Evolutionary conservation across 371 early-diverging fungal genomes (phyloP), one percentile per base, ranked within the genome.

Genomic region (Amoeboaphelidium protococcarum): DNA sequence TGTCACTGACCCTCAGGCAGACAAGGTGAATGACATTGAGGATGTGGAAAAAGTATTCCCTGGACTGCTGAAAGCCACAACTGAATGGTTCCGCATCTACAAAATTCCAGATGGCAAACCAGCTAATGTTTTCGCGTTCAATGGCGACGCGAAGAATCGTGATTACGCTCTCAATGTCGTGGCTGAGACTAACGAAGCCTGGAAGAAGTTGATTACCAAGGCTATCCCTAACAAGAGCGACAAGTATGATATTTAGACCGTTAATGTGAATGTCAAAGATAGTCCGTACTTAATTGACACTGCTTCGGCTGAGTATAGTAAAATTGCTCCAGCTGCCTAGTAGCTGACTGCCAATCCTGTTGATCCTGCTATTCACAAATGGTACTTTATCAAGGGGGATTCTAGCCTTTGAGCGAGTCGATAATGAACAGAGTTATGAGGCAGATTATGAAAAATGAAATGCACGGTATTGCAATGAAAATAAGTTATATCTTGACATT

Each of bases 61-160:
- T 4, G 97, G 94, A 10, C 71, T 98, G 22, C 63, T 98, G 41
- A 78, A 83, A 46, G 86, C 87, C 42, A 89, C 95, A 26, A 77
- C 79, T 59, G 82, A 89, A 59, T 99, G 98, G 97, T 95, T 99
- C 80, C 81, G 84, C 55, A 76, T 90, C 61, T 98, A 98, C 76
- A 98, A 99, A 73, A 80, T 98, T 60, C 96, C 98, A 24, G 96
- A 97, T 71, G 94, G 95, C 48, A 96, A 97, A 71, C 85, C 85
- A 46, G 86, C 82, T 64, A 99, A 99, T 71, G 66, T 76, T 62
- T 98, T 98, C 68, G 98, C 94, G 31, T 90, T 96, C 63, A 66
- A 72, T 58, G 98, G 94, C 49, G 70, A 82, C 61, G 81, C 79
- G 58, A 77, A 78, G 63, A 70, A 80, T 62, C 78, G 66, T 56